Conservation (phyloP, 2,329 filamentous ascomycete species). For the Penicillium aurantiogriseum region DNA sequence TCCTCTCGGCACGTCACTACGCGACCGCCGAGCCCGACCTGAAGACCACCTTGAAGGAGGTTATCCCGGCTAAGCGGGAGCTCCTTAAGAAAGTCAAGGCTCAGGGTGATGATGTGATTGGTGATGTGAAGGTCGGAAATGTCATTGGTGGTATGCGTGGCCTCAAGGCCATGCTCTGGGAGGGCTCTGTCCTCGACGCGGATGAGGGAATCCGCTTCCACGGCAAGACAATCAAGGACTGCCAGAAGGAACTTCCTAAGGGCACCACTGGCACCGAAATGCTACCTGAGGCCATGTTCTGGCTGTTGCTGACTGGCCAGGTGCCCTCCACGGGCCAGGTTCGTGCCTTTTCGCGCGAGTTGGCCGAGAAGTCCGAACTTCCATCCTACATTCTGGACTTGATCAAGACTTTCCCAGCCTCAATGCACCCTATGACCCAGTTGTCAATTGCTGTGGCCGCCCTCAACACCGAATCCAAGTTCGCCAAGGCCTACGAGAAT, state of each 20-base stretch:
- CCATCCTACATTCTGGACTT: conserved; percentile 82
- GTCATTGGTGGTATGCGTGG: conserved; percentile 96
- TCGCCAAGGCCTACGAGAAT: conserved; percentile 87
- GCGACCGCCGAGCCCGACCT: conserved; percentile 80
- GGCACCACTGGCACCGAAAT: conserved; percentile 87
- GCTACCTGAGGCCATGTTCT: conserved; percentile 99
- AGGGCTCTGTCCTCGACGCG: conserved; percentile 93
- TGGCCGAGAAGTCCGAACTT: conserved; percentile 81
- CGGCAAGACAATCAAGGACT: conserved; percentile 96
- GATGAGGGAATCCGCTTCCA: conserved; percentile 98
- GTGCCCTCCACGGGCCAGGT: conserved; percentile 82
- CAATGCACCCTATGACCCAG: conserved; percentile 97
- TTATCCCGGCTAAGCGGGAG: conserved; percentile 89
- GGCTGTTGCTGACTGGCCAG: conserved; percentile 90
- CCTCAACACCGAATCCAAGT: conserved; percentile 91
- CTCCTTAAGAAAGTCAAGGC: conserved; percentile 92
- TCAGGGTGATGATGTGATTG: conserved; percentile 76
- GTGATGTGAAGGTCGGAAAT: conserved; percentile 91
- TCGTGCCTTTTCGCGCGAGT: conserved; percentile 75
- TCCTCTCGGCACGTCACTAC: conserved; percentile 32
- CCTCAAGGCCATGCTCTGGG: conserved; percentile 97
- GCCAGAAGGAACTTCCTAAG: conserved; percentile 89
- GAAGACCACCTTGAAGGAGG: conserved; percentile 78
- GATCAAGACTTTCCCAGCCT: conserved; percentile 83
- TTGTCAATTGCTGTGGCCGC: conserved; percentile 92